Conservation (phyloP, 2,329 filamentous ascomycete species). For the Decorospora gaudefroyi region DNA sequence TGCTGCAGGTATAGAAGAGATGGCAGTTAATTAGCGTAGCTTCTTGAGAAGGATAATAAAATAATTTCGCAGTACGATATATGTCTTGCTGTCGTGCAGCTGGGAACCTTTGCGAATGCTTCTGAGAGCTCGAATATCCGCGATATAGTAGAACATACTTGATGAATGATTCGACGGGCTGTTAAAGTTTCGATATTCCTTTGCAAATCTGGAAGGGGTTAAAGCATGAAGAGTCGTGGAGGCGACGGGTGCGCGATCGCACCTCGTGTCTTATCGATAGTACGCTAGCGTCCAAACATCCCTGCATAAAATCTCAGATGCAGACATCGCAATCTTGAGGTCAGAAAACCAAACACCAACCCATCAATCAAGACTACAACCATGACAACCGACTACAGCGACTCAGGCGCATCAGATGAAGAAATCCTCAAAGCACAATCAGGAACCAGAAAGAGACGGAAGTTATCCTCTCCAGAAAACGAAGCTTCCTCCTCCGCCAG, state of each 20-base stretch:
- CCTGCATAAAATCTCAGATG: conserved; percentile 37
- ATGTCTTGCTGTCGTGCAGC: too few relatives aligned
- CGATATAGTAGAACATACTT: too few relatives aligned
- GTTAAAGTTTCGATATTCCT: too few relatives aligned
- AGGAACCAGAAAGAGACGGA: conserved; percentile 46
- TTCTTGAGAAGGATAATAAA: not conserved
- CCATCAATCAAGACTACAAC: conserved; percentile 3
- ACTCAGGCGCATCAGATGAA: conserved; percentile 30
- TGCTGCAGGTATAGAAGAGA: conserved; percentile 54
- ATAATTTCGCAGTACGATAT: too few relatives aligned
- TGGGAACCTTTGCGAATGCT: too few relatives aligned
- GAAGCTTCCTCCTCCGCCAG: conserved; percentile 24
- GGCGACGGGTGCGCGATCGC: not conserved
- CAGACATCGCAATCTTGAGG: conserved; percentile 4
- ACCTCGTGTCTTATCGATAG: conserved; percentile 34
- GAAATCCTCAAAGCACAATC: conserved; percentile 37
- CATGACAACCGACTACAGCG: conserved; percentile 27
- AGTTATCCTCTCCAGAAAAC: conserved; percentile 31
- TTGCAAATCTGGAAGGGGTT: too few relatives aligned
- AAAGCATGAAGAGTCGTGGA: too few relatives aligned
- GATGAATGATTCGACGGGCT: too few relatives aligned
- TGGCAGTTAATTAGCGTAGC: not conserved
- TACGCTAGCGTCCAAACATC: conserved; percentile 20
- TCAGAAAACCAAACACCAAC: conserved; percentile 4
- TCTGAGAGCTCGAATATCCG: too few relatives aligned